A percentile compares a stretch with the other conserved stretches of the same genome.
phyloP scores from a whole-genome alignment of 176 grass and related monocot genomes.

The Lolium multiflorum region DNA sequence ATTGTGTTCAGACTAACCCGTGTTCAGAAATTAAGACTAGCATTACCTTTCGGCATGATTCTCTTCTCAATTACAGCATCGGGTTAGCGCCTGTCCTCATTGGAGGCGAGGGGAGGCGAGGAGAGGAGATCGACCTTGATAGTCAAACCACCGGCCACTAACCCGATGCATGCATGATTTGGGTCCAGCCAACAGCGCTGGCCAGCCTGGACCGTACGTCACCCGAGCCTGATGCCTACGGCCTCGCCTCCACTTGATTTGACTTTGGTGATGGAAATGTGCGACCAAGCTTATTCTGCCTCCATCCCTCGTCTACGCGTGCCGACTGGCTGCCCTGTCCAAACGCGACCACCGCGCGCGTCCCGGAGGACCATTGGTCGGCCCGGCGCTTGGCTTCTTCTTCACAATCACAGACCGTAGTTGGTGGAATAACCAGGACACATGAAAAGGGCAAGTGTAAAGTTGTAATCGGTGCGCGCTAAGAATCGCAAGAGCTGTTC shows the following conservation, averaged over 20 bases:
- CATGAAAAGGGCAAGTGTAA: neutral
- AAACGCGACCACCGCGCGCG: neutral
- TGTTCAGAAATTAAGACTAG: too few relatives aligned
- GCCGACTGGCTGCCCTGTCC: neutral
- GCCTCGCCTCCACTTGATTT: conserved; percentile 27
- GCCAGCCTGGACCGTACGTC: conserved; percentile 40
- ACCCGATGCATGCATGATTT: neutral
- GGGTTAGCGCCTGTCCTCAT: too few relatives aligned
- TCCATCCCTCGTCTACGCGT: neutral
- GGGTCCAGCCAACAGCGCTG: neutral
- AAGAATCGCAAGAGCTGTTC: too few relatives aligned
- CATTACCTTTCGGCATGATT: too few relatives aligned
- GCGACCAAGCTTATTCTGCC: neutral
- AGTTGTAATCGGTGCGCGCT: neutral
- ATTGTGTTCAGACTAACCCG: too few relatives aligned
- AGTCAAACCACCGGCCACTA: neutral
- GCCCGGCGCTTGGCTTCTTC: conserved; percentile 12
- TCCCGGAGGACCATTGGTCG: neutral
- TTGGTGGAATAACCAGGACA: neutral
- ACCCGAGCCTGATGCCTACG: conserved; percentile 38
- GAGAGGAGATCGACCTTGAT: neutral
- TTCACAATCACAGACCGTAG: neutral
- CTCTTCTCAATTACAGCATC: too few relatives aligned
- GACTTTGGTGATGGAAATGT: conserved; percentile 40
- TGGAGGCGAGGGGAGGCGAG: too few relatives aligned